Conservation (phyloP, 352 stramenopile species). For the Phytophthora gonapodyides region DNA sequence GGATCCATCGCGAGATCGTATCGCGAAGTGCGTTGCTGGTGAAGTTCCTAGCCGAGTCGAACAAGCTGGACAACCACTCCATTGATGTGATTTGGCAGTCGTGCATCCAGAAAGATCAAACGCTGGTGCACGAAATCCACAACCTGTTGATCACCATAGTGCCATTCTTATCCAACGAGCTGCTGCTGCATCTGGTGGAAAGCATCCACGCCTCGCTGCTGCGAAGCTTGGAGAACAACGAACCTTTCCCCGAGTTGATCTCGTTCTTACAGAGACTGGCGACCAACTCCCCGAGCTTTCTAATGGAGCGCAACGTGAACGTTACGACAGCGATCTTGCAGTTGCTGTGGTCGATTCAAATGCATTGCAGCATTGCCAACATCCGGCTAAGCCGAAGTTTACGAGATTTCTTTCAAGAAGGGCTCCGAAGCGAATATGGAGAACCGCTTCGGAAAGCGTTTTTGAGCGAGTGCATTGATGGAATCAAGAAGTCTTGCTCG, state of each 20-base stretch:
- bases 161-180: slow-evolving; percentile 71
- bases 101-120: slow-evolving; percentile 85
- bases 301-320: slow-evolving; percentile 66
- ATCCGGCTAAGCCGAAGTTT: slow-evolving; percentile 67
- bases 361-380: slow-evolving; percentile 64
- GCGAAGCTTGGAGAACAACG: slow-evolving; percentile 54
- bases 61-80: slow-evolving; percentile 65
- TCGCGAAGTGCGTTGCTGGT: slow-evolving; percentile 79
- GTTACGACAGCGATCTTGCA: slow-evolving; percentile 74
- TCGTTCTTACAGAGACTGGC: slow-evolving; percentile 83
- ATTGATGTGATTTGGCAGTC: slow-evolving; percentile 84
- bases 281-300: slow-evolving; percentile 64
- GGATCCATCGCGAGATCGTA: slow-evolving; percentile 89
- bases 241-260: slow-evolving; percentile 71
- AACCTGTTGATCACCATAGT: slow-evolving; percentile 75
- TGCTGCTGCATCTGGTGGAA: slow-evolving; percentile 75
- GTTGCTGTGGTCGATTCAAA: slow-evolving; percentile 86
- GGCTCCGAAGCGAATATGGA: slow-evolving; percentile 71
- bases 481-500: slow-evolving; percentile 77
- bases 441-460: slow-evolving; percentile 73
- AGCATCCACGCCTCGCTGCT: slow-evolving; percentile 63
- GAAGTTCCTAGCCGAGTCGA: slow-evolving; percentile 85
- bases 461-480: slow-evolving; percentile 73
- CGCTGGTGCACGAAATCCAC: slow-evolving; percentile 85
- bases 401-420: slow-evolving; percentile 82